Percentiles rank a stretch among this genome's conserved stretches.
Evolutionary conservation across 2,329 filamentous ascomycete genomes (phyloP).

Genomic region (Cladosporium sp.): DNA sequence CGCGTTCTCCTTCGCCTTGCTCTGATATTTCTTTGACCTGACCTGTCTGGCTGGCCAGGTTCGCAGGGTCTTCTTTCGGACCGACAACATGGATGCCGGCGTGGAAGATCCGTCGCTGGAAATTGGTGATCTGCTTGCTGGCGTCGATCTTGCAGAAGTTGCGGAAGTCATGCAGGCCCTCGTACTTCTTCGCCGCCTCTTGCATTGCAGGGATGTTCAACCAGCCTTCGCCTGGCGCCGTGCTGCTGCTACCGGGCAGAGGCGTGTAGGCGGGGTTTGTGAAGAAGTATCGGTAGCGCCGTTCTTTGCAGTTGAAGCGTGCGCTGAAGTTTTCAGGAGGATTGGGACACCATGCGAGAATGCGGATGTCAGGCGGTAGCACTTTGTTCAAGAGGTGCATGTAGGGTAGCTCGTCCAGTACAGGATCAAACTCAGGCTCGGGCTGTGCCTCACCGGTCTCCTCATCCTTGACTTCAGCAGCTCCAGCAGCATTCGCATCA

Average conservation of each 20-base stretch:
- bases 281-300: constrained; percentile 95
- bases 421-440: constrained; percentile 52
- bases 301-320: constrained; percentile 84
- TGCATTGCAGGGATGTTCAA: constrained; percentile 85
- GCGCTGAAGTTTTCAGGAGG: constrained; percentile 78
- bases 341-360: constrained; percentile 87
- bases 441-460: constrained; percentile 13
- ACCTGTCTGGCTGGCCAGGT: constrained; percentile 8
- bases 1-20: neutral
- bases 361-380: constrained; percentile 79
- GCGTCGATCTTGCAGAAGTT: constrained; percentile 95
- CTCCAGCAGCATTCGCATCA: constrained; percentile 1
- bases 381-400: constrained; percentile 76
- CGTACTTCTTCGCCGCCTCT: constrained; percentile 68
- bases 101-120: constrained; percentile 70
- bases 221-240: constrained; percentile 55
- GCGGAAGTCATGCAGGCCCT: constrained; percentile 86
- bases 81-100: constrained; percentile 67
- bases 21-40: neutral
- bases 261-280: constrained; percentile 84
- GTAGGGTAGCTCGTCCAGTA: constrained; percentile 79
- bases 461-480: constrained; percentile 15
- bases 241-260: constrained; percentile 37
- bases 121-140: constrained; percentile 82
- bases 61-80: constrained; percentile 32